These are phyloP conservation scores for Aspergillus alliaceus DNA, from an alignment of 2,329 filamentous ascomycete species.

Conservation along the genomic window DNA sequence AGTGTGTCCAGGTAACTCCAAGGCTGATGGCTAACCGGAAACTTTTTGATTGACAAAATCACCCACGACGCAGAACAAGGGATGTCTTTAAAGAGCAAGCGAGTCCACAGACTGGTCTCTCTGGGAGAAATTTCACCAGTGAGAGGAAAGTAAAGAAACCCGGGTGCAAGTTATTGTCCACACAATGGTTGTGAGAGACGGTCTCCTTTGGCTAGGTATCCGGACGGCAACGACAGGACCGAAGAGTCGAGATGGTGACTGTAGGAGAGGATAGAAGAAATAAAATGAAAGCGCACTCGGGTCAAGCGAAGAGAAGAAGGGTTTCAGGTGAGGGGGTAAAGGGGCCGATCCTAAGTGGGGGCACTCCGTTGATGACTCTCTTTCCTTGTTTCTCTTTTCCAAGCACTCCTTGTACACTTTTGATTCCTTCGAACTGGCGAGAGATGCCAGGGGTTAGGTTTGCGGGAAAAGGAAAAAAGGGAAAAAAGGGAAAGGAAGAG, in stretches of 20 bases:
- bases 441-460: constrained; percentile 16
- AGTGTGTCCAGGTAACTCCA: constrained; percentile 24
- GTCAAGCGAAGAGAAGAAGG: constrained; percentile 21
- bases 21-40: constrained; percentile 21
- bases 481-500: constrained; percentile 9
- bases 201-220: constrained; percentile 13
- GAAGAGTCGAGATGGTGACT: constrained; percentile 4
- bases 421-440: constrained; percentile 13
- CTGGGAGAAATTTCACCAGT: constrained; percentile 11
- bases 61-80: constrained; percentile 17
- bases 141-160: constrained; percentile 20
- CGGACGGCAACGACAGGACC: constrained; percentile 12
- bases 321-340: constrained; percentile 6
- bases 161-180: constrained; percentile 16
- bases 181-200: constrained; percentile 13
- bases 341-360: constrained; percentile 6
- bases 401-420: constrained; percentile 7
- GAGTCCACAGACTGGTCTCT: constrained; percentile 13
- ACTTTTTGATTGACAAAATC: constrained; percentile 16
- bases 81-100: constrained; percentile 7
- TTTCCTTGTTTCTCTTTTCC: constrained; percentile 6
- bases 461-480: constrained; percentile 6
- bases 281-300: constrained; percentile 5
- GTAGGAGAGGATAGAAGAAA: constrained; percentile 1
- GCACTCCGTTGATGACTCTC: constrained; percentile 6